Conservation (phyloP, 495 filamentous ascomycete species). For the Neurospora sublineolata region DNA sequence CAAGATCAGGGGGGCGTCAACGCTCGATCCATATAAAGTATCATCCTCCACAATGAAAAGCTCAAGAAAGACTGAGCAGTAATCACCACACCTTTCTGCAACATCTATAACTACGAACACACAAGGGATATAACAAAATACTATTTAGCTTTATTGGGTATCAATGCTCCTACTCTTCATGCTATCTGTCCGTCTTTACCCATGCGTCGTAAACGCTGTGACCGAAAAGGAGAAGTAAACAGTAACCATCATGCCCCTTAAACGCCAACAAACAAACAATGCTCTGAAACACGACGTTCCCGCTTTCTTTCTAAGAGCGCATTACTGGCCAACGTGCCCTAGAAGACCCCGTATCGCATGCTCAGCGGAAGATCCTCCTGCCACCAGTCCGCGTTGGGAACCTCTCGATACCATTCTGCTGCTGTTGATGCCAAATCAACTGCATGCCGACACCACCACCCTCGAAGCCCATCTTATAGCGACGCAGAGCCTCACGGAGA, state of each 20-base stretch:
- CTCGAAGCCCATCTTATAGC: conserved; percentile 58
- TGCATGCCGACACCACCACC: conserved; percentile 63
- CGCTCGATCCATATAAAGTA: too few relatives aligned
- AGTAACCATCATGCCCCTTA: neutral
- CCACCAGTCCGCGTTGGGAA: conserved; percentile 52
- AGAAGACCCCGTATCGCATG: neutral
- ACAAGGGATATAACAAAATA: neutral
- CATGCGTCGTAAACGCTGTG: neutral
- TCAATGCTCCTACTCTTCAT: neutral
- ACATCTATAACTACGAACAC: neutral
- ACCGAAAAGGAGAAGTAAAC: neutral
- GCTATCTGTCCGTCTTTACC: neutral
- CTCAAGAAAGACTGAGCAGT: too few relatives aligned
- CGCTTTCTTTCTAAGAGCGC: neutral
- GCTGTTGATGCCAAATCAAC: conserved; percentile 51
- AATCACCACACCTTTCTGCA: neutral
- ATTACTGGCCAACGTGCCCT: neutral
- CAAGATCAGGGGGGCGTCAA: too few relatives aligned
- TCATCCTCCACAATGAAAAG: too few relatives aligned
- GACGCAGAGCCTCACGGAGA: conserved; percentile 64
- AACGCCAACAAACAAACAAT: neutral
- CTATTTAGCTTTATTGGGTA: neutral
- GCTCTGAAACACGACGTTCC: neutral
- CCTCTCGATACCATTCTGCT: conserved; percentile 48
- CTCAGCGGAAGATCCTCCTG: conserved; percentile 52